Percentiles rank a stretch among this genome's conserved stretches.
phyloP scores from a whole-genome alignment of 441 rosid genomes.

The Pelargonium myrrhifolium region DNA sequence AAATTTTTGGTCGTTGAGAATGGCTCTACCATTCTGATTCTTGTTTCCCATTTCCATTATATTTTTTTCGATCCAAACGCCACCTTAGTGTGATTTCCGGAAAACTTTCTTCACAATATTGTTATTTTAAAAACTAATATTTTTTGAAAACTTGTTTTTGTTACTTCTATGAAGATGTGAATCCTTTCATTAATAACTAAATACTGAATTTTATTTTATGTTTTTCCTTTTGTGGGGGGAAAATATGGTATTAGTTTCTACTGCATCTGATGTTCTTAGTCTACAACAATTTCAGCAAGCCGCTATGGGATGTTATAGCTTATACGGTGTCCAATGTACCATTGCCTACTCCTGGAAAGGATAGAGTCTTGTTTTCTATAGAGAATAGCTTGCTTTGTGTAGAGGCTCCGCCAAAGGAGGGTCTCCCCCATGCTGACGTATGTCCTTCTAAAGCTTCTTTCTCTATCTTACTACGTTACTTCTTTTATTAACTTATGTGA shows the following conservation, averaged over 20 bases:
- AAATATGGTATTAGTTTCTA: conserved; percentile 12
- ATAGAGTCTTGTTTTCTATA: conserved; percentile 78
- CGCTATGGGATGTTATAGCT: conserved; percentile 81
- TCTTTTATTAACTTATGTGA: conserved; percentile 9
- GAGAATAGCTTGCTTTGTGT: conserved; percentile 80
- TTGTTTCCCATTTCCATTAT: no score
- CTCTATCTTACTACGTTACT: conserved; percentile 16
- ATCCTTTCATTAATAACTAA: no score
- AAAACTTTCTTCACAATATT: no score
- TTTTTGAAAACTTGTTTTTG: no score
- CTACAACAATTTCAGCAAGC: conserved; percentile 70
- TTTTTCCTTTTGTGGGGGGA: not conserved
- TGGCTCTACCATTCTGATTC: no score
- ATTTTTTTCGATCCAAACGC: no score
- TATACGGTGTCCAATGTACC: conserved; percentile 74
- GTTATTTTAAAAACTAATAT: no score
- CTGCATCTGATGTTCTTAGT: conserved; percentile 31
- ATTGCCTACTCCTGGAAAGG: conserved; percentile 91
- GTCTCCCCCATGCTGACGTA: conserved; percentile 96
- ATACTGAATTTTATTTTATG: not conserved
- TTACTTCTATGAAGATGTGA: no score
- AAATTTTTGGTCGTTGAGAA: no score
- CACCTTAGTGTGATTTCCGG: no score
- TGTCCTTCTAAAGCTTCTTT: conserved; percentile 23
- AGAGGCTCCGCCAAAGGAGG: conserved; percentile 88